Base-by-base conservation (phyloP, 2,329 filamentous ascomycete genomes). In the Fusarium paranaense region DNA sequence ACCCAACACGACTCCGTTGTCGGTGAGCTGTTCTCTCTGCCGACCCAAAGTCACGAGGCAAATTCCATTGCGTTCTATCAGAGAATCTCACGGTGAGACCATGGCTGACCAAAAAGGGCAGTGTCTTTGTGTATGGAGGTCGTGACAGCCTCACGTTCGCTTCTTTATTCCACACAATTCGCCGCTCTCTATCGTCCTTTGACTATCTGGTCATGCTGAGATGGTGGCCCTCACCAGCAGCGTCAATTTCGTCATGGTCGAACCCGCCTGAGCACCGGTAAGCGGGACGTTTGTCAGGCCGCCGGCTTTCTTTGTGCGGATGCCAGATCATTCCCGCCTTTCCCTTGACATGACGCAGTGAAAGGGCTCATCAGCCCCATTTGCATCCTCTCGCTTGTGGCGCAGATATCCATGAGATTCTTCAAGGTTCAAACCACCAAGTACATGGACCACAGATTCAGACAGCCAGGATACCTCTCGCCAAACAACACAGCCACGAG, bases 61-160 rank as follows among this genome's bases (percentile, higher is more conserved):
- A 67, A 62, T 50, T 62, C 42, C 62, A 62, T 50, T 60, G 18
- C 62, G 52, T 30, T 64, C 56, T 64, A 52, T 52, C 37, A 58
- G 32, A 25, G 16, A 63, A 33, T 67, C 66, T 70, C 67, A 73
- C 32, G n/a, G 62, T 62, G 38, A 65, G 70, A 71, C 61, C 64
- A 45, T 58, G 45, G 66, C 71, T 76, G 71, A 66, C 68, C 47
- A 62, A 3, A 25, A 27, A 32, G 40, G 61, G 27, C 56, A 59
- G 67, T 76, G 73, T 69, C 73, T 74, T 62, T 63, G 22, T 25
- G 57, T 47, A 20, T 38, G 16, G 57, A 16, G 42, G 57, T 58
- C 68, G 68, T 78, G 76, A 78, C 76, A 69, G 25, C 32, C 68
- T 77, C 76, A 78, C 76, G 73, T 72, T 37, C 37, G n/a, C 35